Conservation (phyloP, 163 green algal species). For the Volvox carteri region DNA sequence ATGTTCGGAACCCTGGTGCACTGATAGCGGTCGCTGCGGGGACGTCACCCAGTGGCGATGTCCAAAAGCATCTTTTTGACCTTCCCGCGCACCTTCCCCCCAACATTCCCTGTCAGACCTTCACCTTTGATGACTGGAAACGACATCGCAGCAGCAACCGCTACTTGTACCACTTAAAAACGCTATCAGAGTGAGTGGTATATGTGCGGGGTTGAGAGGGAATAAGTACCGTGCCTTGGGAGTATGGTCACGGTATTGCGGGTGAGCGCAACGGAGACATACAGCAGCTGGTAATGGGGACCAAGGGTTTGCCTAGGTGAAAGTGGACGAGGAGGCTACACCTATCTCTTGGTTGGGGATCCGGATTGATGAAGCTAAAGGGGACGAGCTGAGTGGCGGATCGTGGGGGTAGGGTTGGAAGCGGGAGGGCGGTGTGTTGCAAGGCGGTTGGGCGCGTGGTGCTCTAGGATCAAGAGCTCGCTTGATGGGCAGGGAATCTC, state of each 20-base stretch:
- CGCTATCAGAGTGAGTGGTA: conserved; percentile 69
- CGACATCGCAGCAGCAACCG: conserved; percentile 71
- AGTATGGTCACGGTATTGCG: background rate
- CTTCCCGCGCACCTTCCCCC: background rate
- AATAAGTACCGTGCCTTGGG: background rate
- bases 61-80: background rate
- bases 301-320: no score
- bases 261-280: background rate
- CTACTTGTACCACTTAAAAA: conserved; percentile 79
- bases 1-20: background rate
- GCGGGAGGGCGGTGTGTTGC: no score
- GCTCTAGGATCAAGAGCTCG: no score
- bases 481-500: no score
- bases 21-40: background rate
- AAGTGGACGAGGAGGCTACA: background rate
- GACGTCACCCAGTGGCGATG: background rate
- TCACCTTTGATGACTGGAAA: conserved; percentile 70
- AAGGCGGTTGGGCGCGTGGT: no score
- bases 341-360: background rate
- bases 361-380: background rate
- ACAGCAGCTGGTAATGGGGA: no score
- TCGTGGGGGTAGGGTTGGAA: no score
- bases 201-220: no score
- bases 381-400: no score
- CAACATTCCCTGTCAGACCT: conserved; percentile 51